Percentiles rank a stretch among this genome's conserved stretches.
Conservation (phyloP, 2,329 filamentous ascomycete species). For the Tolypocladium ophioglossoides region DNA sequence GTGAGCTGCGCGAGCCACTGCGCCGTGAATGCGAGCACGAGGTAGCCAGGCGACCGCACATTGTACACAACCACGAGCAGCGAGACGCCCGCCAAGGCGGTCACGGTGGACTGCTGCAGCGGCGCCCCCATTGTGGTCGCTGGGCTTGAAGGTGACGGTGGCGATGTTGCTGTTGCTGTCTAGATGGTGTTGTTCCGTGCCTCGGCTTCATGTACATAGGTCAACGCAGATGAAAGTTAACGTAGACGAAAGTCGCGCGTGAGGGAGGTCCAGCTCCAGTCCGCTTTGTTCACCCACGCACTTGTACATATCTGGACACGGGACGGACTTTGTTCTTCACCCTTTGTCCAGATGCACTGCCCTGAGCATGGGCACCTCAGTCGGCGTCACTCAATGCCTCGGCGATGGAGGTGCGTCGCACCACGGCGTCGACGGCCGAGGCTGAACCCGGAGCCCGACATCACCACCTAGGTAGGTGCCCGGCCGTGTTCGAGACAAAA, state of each 20-base stretch:
- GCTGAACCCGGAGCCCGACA: background rate
- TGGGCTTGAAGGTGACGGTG: too few species aligned
- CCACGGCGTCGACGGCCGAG: too few species aligned
- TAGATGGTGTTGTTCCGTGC: background rate
- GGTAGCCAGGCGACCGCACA: constrained; percentile 18
- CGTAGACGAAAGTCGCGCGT: too few species aligned
- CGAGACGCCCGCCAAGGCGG: constrained; percentile 13
- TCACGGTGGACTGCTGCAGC: constrained; percentile 12
- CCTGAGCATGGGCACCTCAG: too few species aligned
- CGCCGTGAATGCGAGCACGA: constrained; percentile 21
- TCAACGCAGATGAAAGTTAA: too few species aligned
- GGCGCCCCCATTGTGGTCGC: constrained; percentile 10
- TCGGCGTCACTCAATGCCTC: background rate
- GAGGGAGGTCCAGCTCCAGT: background rate
- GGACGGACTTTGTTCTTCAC: background rate
- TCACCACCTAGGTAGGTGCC: background rate
- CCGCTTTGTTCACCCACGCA: background rate
- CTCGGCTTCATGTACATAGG: background rate
- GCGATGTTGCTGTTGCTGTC: background rate
- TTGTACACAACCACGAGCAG: constrained; percentile 8
- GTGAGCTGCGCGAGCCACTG: constrained; percentile 25
- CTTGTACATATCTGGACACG: background rate
- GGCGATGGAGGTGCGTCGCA: background rate
- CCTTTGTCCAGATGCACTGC: background rate
- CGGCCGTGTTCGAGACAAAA: background rate